Percentiles rank a stretch among this genome's conserved stretches.
Evolutionary conservation across 768 basidiomycete species (phyloP).

Genomic region (Hygrophoropsis aurantiaca): DNA sequence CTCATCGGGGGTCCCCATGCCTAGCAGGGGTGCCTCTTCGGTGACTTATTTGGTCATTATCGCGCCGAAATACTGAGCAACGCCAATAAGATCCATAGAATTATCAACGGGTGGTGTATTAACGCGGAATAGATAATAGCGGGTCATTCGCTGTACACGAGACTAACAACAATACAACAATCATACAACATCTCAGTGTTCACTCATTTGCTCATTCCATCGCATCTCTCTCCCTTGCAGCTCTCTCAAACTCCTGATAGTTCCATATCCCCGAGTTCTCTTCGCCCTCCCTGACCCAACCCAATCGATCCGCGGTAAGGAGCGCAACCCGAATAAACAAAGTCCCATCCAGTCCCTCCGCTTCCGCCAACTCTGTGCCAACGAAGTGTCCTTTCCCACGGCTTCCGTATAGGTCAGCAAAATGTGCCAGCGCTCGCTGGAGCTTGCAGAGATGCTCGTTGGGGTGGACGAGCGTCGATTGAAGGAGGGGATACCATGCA

Average conservation of each 20-base stretch:
- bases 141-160: too few relatives aligned
- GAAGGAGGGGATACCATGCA: slow-evolving; percentile 58
- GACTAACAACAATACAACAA: too few relatives aligned
- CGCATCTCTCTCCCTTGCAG: slow-evolving; percentile 17
- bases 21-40: too few relatives aligned
- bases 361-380: slow-evolving; percentile 7
- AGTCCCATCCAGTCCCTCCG: slow-evolving; percentile 50
- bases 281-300: slow-evolving; percentile 42
- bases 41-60: too few relatives aligned
- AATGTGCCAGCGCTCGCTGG: slow-evolving; percentile 51
- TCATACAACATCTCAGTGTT: too few relatives aligned
- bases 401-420: slow-evolving; percentile 42
- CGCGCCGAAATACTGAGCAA: too few relatives aligned
- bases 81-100: too few relatives aligned
- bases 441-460: slow-evolving; percentile 56
- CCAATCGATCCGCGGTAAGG: slow-evolving; percentile 44
- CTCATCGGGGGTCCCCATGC: too few relatives aligned
- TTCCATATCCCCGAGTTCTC: slow-evolving; percentile 23
- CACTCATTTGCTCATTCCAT: slow-evolving; percentile 9
- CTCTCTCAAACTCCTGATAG: slow-evolving; percentile 28
- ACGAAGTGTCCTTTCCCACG: slow-evolving; percentile 34
- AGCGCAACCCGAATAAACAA: slow-evolving; percentile 61
- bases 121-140: too few relatives aligned
- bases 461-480: slow-evolving; percentile 53
- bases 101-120: too few relatives aligned